Conservation (phyloP, 2,329 filamentous ascomycete genomes). For the Gliomastix tumulicola region DNA sequence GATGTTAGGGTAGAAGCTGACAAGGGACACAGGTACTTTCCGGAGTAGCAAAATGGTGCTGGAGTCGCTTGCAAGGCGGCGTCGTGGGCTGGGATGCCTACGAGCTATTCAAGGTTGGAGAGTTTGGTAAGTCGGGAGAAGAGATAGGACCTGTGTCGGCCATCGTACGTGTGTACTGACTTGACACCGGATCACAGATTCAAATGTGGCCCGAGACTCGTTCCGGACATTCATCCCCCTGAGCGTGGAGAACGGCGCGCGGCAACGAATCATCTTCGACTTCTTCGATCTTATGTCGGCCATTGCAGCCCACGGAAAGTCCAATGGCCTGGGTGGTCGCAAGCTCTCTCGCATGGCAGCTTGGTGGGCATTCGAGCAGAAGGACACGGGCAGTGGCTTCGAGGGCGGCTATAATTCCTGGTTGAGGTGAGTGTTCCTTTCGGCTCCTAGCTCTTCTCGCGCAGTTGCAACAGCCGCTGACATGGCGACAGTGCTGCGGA, state of each 20-base stretch:
- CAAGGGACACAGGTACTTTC: constrained; percentile 72
- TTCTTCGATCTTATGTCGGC: constrained; percentile 93
- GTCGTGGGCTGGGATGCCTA: constrained; percentile 97
- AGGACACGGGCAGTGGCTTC: constrained; percentile 81
- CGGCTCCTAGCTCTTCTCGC: too few species aligned
- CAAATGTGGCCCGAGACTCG: constrained; percentile 81
- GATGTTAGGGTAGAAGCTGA: too few species aligned
- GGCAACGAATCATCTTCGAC: constrained; percentile 85
- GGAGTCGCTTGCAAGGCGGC: constrained; percentile 84
- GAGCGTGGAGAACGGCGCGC: constrained; percentile 79
- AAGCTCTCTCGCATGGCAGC: constrained; percentile 93
- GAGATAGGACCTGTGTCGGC: too few species aligned
- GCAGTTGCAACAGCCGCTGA: constrained; percentile 7
- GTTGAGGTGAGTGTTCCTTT: constrained; percentile 55
- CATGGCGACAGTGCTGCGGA: constrained; percentile 65
- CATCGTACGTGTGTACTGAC: too few species aligned
- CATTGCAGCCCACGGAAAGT: constrained; percentile 87
- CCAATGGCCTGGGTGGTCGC: constrained; percentile 84
- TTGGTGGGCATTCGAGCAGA: constrained; percentile 97
- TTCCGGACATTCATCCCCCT: constrained; percentile 96
- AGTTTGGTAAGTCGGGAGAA: constrained; percentile 59
- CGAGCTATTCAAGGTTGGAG: constrained; percentile 89
- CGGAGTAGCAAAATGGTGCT: constrained; percentile 96
- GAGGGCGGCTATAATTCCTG: constrained; percentile 90
- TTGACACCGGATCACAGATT: constrained; percentile 68